Evolutionary conservation across 2,329 filamentous ascomycete species (phyloP).

Genomic region (Alternaria sp.): DNA sequence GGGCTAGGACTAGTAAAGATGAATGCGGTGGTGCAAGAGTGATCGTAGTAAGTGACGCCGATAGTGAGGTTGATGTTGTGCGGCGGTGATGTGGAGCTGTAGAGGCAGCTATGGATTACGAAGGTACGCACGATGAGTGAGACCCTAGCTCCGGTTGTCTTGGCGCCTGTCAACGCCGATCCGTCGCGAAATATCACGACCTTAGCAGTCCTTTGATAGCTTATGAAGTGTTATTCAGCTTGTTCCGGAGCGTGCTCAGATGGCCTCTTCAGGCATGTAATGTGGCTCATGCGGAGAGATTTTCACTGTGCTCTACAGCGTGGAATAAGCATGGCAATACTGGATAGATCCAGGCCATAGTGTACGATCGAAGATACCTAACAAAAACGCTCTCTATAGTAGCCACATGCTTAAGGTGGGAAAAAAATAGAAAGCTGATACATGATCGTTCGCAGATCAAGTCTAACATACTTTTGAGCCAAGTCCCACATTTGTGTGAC

Average conservation of each 20-base stretch:
- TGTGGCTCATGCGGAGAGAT: too few relatives aligned
- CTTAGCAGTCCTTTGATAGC: background rate
- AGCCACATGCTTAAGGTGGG: too few relatives aligned
- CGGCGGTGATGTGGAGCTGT: constrained; percentile 37
- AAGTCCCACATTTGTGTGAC: too few relatives aligned
- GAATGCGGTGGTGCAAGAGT: constrained; percentile 5
- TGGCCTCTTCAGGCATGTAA: fast-evolving
- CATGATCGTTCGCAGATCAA: too few relatives aligned
- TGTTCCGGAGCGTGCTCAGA: fast-evolving
- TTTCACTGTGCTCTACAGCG: too few relatives aligned
- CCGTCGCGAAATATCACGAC: constrained; percentile 8
- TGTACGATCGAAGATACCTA: too few relatives aligned
- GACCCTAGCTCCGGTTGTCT: constrained; percentile 20
- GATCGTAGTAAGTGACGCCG: constrained; percentile 12
- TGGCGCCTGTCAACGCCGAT: constrained; percentile 18
- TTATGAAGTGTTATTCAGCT: too few relatives aligned
- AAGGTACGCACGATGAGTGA: constrained; percentile 34
- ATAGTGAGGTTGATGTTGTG: constrained; percentile 19
- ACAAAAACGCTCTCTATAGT: too few relatives aligned
- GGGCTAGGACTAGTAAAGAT: background rate
- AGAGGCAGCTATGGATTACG: constrained; percentile 50
- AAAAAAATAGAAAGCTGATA: too few relatives aligned
- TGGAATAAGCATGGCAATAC: too few relatives aligned
- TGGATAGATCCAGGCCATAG: too few relatives aligned
- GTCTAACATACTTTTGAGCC: too few relatives aligned